Conservation (phyloP, 1,139 yeast genomes). For the Suhomyces choctaworum region DNA sequence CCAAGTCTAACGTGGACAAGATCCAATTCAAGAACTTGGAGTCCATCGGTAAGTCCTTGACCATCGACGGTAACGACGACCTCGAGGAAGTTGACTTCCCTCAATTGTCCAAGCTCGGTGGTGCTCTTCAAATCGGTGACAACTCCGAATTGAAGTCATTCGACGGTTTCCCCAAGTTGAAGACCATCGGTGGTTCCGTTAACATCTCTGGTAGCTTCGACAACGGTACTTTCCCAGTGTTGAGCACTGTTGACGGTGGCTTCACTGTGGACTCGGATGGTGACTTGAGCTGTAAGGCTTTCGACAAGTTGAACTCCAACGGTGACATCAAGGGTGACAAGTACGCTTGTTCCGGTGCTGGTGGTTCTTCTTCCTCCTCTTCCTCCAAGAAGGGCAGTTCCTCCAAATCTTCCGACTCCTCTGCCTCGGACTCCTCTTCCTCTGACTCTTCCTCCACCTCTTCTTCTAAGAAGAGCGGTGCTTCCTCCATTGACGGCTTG, state of each 20-base stretch:
- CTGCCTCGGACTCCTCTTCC: conserved; percentile 29
- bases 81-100: conserved; percentile 72
- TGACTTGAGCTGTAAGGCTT: conserved; percentile 77
- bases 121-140: conserved; percentile 86
- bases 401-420: conserved; percentile 30
- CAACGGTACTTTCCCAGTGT: conserved; percentile 70
- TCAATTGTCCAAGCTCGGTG: conserved; percentile 69
- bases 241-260: conserved; percentile 87
- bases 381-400: conserved; percentile 42
- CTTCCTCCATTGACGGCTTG: conserved; percentile 38
- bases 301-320: conserved; percentile 63
- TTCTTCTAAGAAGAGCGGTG: conserved; percentile 29
- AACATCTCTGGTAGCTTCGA: conserved; percentile 76
- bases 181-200: conserved; percentile 85
- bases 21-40: conserved; percentile 58
- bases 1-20: conserved; percentile 59
- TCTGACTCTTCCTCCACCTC: conserved; percentile 25
- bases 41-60: conserved; percentile 75
- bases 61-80: conserved; percentile 71
- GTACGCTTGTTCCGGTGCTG: conserved; percentile 77
- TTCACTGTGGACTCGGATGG: conserved; percentile 77
- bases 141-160: conserved; percentile 68
- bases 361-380: conserved; percentile 55
- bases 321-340: conserved; percentile 90
- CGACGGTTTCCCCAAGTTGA: conserved; percentile 71